These are phyloP conservation scores for Elaeagnus macrophylla DNA, from an alignment of 306 rosid species.

Conservation along the genomic window DNA sequence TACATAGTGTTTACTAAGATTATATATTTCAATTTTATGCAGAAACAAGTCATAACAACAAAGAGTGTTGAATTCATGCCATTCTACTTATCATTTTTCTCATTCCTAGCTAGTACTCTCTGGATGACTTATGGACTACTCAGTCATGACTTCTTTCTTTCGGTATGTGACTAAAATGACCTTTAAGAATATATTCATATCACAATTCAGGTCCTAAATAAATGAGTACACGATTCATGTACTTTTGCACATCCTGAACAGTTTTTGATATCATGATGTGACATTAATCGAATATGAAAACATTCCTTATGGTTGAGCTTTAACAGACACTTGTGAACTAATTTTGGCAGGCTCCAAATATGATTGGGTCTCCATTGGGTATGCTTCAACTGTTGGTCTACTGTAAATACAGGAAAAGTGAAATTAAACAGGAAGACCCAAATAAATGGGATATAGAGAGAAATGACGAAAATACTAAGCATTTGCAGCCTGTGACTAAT, in stretches of 20 bases:
- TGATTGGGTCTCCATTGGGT: constrained; percentile 55
- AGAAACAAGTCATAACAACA: constrained; percentile 55
- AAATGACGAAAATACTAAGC: constrained; percentile 19
- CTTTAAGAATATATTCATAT: too few relatives aligned
- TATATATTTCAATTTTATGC: background rate
- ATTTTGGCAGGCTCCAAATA: constrained; percentile 52
- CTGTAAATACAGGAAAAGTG: constrained; percentile 49
- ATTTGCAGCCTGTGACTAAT: constrained; percentile 19
- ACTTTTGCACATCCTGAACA: background rate
- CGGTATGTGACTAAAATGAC: constrained; percentile 32
- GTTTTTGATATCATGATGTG: background rate
- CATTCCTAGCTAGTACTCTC: constrained; percentile 47
- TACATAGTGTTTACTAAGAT: too few relatives aligned
- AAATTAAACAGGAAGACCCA: constrained; percentile 24
- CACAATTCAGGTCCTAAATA: too few relatives aligned
- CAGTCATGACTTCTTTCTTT: constrained; percentile 53
- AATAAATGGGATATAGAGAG: constrained; percentile 30
- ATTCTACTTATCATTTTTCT: constrained; percentile 59
- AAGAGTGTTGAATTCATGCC: constrained; percentile 91
- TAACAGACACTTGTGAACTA: constrained; percentile 5
- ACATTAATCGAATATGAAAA: too few relatives aligned
- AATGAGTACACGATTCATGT: too few relatives aligned
- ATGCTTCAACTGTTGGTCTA: constrained; percentile 52
- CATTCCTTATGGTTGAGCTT: too few relatives aligned
- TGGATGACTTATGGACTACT: constrained; percentile 73